Percentiles rank a stretch among this genome's conserved stretches.
Evolutionary conservation across 2,329 filamentous ascomycete genomes (phyloP).

Genomic region (Exophiala sp.): DNA sequence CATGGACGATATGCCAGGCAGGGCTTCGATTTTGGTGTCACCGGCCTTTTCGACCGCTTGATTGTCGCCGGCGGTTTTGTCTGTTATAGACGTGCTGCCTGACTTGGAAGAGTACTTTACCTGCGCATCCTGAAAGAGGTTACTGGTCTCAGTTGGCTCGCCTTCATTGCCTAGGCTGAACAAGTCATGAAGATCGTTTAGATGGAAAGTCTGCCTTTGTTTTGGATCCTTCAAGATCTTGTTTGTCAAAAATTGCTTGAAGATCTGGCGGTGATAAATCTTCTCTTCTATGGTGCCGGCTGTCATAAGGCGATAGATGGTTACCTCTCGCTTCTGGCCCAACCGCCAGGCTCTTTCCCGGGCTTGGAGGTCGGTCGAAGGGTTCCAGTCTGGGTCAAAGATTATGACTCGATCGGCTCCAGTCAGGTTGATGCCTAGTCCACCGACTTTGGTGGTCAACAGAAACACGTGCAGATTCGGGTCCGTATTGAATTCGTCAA

Average conservation of each 20-base stretch:
- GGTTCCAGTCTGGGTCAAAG: conserved; percentile 98
- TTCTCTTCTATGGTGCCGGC: conserved; percentile 98
- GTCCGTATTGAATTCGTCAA: conserved; percentile 86
- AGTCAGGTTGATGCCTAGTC: conserved; percentile 87
- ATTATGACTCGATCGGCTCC: conserved; percentile 95
- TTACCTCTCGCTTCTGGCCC: conserved; percentile 89
- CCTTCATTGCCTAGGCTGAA: conserved; percentile 71
- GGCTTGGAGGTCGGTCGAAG: conserved; percentile 90
- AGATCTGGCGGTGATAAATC: conserved; percentile 97
- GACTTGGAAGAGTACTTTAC: conserved; percentile 53
- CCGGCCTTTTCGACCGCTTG: conserved; percentile 28
- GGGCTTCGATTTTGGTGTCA: conserved; percentile 45
- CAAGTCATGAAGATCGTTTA: conserved; percentile 84
- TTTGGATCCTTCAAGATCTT: conserved; percentile 94
- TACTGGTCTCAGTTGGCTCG: conserved; percentile 72
- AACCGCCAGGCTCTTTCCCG: conserved; percentile 92
- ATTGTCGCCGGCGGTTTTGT: conserved; percentile 24
- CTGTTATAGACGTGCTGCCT: conserved; percentile 6
- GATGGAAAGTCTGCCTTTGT: conserved; percentile 82
- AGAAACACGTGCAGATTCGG: conserved; percentile 79
- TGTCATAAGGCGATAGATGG: conserved; percentile 96
- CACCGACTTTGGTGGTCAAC: conserved; percentile 90
- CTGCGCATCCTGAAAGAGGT: conserved; percentile 81
- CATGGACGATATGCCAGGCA: conserved; percentile 57
- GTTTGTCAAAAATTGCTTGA: conserved; percentile 96